These are phyloP conservation scores for Coemansia sp. DNA, from an alignment of 192 early-diverging fungal species.

Conservation along the genomic window DNA sequence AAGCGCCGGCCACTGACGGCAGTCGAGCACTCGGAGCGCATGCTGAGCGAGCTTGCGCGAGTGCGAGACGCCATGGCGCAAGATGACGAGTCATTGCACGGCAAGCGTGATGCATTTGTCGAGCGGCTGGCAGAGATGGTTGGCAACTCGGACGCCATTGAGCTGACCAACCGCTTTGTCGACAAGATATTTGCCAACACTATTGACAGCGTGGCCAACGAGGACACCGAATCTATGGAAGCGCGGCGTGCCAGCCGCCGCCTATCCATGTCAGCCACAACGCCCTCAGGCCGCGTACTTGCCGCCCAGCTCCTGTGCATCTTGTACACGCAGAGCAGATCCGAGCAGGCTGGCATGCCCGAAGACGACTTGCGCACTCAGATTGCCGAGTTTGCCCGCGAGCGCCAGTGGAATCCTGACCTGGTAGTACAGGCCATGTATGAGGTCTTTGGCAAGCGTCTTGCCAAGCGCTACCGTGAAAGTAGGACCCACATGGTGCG, in stretches of 20 bases:
- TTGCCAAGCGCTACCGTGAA: conserved; percentile 49
- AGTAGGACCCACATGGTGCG: conserved; percentile 47
- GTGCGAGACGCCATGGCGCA: background rate
- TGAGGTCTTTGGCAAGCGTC: conserved; percentile 52
- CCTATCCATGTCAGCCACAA: conserved; percentile 37
- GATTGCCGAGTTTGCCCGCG: conserved; percentile 51
- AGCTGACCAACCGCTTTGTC: conserved; percentile 42
- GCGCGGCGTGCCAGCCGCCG: conserved; percentile 45
- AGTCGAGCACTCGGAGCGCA: conserved; percentile 45
- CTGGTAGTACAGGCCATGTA: conserved; percentile 55
- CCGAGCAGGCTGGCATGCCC: conserved; percentile 31
- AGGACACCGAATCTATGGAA: conserved; percentile 45
- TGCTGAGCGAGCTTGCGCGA: conserved; percentile 24
- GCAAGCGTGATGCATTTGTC: conserved; percentile 15
- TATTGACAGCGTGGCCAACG: conserved; percentile 53
- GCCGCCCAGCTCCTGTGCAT: conserved; percentile 54
- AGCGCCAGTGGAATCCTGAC: conserved; percentile 52
- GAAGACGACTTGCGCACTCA: conserved; percentile 46
- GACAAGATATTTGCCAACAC: conserved; percentile 53
- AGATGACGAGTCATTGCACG: conserved; percentile 13
- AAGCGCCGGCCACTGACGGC: conserved; percentile 46
- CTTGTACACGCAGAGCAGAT: conserved; percentile 32
- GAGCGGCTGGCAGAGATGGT: conserved; percentile 39
- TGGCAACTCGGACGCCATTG: conserved; percentile 41
- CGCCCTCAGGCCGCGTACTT: conserved; percentile 45